Conservation (phyloP, 1,284 basidiomycete genomes). For the Fomitopsis palustris region DNA sequence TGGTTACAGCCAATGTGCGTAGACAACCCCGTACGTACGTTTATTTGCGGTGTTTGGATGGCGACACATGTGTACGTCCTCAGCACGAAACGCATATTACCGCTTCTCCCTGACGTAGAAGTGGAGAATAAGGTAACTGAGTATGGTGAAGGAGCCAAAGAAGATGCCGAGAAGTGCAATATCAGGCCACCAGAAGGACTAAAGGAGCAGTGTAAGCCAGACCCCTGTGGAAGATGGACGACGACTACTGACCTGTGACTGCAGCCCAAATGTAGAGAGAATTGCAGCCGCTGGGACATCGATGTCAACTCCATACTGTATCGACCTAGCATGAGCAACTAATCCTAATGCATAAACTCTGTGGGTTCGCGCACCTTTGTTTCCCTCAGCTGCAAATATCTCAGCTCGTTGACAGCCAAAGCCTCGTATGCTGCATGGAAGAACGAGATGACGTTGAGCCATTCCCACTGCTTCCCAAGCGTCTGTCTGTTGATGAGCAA, state of each 20-base stretch:
- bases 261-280: slow-evolving; percentile 84
- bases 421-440: slow-evolving; percentile 99
- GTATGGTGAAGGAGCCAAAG: slow-evolving; percentile 72
- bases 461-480: slow-evolving; percentile 68
- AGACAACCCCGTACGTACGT: not conserved
- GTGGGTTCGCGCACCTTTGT: slow-evolving; percentile 54
- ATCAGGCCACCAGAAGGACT: slow-evolving; percentile 98
- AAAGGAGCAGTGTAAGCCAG: slow-evolving; percentile 3
- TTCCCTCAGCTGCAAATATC: slow-evolving; percentile 91
- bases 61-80: no score
- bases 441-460: slow-evolving; percentile 91
- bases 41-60: no score
- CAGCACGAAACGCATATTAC: no score
- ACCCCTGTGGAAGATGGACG: slow-evolving; percentile 9
- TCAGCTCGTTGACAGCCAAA: slow-evolving; percentile 91
- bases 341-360: not conserved
- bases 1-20: not conserved
- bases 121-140: slow-evolving; percentile 80
- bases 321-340: not conserved
- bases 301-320: slow-evolving; percentile 86
- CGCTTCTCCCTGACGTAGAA: slow-evolving; percentile 89
- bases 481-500: slow-evolving; percentile 92
- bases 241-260: slow-evolving; percentile 60
- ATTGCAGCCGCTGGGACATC: slow-evolving; percentile 94
- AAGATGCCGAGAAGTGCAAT: slow-evolving; percentile 80